Base-by-base conservation (phyloP, 1,284 basidiomycete genomes). In the Uromyces viciae-fabae region DNA sequence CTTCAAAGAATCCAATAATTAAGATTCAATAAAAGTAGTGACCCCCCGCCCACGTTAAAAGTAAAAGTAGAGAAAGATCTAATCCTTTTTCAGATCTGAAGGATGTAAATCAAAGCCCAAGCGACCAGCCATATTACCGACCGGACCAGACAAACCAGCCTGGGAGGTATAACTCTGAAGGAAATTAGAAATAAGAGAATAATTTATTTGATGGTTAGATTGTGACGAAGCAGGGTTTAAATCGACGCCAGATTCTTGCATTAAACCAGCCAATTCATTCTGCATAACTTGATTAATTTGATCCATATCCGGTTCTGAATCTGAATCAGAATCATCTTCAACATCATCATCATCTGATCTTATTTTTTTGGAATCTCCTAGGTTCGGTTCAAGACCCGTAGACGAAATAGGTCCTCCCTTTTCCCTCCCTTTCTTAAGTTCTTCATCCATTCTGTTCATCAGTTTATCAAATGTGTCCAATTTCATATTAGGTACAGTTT, bases 151-250 rank as follows among this genome's bases (percentile, higher is more conserved):
- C 76, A 92, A 86, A 8, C 94, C 94, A 14, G 86, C 92, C 85
- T 98, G 95, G 82, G 91, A 91, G 85, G 93, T 93, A 88, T 93
- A 96, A 85, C 94, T 96, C 87, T 96, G 93, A 85, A 98, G 87
- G 86, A 98, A 94, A 86, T 96, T 94, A 86, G 93, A 94, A 88
- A 98, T 95, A 84, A 98, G 87, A 83, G 91, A 91, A 86, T 95
- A 95, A 85, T 98, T 93, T 84, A 90, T 88, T 52, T 87, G 89
- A 17, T 89, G 89, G 17, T 89, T 31, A 22, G 88, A 88, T 42
- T 56, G 46, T 8, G 72, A 82, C n/a, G n/a, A n/a, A n/a, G n/a
- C n/a, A n/a, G n/a, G n/a, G 3, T 66, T 82, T 19, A 88, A 89
- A 14, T 85, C 85, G 15, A 85, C 84, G 1, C 84, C 86, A 1